phyloP scores from a whole-genome alignment of 768 basidiomycete genomes.

The Hemileccinum impolitum region DNA sequence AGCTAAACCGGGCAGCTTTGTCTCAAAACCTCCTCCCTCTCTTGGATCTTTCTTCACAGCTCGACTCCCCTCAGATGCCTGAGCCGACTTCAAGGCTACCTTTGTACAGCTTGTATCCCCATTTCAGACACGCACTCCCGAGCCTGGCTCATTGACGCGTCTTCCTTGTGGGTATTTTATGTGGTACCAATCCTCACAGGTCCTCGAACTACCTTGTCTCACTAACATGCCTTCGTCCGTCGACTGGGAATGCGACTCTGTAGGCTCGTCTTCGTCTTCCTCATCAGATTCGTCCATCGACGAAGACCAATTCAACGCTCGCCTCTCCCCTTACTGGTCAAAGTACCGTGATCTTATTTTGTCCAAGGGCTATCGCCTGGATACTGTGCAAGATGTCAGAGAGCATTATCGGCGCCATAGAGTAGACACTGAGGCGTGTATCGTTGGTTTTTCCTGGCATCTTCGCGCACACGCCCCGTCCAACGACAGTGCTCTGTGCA shows the following conservation, averaged over 20 bases:
- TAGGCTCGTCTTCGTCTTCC: slow-evolving; percentile 37
- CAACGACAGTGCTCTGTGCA: slow-evolving; percentile 62
- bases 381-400: slow-evolving; percentile 67
- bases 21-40: slow-evolving; percentile 5
- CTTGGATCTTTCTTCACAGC: slow-evolving; percentile 11
- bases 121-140: not conserved
- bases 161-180: slow-evolving; percentile 13
- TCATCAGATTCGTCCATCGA: slow-evolving; percentile 55
- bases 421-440: slow-evolving; percentile 13
- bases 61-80: no score
- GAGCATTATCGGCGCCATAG: slow-evolving; percentile 46
- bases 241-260: slow-evolving; percentile 23
- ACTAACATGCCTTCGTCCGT: slow-evolving; percentile 74
- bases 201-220: slow-evolving; percentile 37
- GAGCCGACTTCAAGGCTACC: no score
- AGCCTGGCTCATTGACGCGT: not conserved
- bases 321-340: slow-evolving; percentile 61
- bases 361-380: slow-evolving; percentile 56
- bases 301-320: slow-evolving; percentile 49
- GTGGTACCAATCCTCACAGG: not conserved
- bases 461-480: slow-evolving; percentile 29
- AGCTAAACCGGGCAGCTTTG: slow-evolving; percentile 11
- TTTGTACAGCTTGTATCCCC: no score
- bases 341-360: slow-evolving; percentile 47
- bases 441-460: slow-evolving; percentile 31